Evolutionary conservation across 1,284 basidiomycete species (phyloP), one percentile per base, ranked within the genome.

Genomic region (Moesziomyces antarcticus): DNA sequence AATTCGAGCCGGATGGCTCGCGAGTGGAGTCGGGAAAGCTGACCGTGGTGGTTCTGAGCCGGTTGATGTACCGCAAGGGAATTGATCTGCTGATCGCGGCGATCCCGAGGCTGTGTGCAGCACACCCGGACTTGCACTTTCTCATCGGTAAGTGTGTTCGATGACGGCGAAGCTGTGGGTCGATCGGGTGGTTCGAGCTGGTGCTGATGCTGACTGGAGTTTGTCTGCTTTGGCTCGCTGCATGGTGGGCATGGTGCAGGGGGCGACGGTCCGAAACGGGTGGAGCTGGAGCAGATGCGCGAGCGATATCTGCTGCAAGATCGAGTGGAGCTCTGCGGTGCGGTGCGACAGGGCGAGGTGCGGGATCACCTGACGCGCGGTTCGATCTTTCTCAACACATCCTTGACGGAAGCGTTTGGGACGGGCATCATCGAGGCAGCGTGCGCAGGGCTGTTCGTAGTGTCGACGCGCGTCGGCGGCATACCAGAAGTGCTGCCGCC

Each of bases 341-440:
- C 91, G 2, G 89, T 99, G 5, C 87, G 88, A 11, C 93, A 92
- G 59, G 89, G 89, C 25, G 91, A 96, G 59, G 97, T 97, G 20
- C 88, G 89, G 49, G 88, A 89, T n/a, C 90, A 97, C 22, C 88
- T 99, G 21, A 86, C 88, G 9, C 88, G 90, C 50, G 94, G 95
- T 0, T 88, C 93, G 10, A 95, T 99, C 70, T 98, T 93, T 85
- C 88, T 99, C 86, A 97, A 96, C 83, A 96, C 96, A 0, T 95
- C 93, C 0, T 88, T 99, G 21, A 99, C 96, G 0, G 96, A 99
- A 84, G 90, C 97, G 0, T 99, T 99, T 79, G 96, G 97, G 0
- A 99, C 96, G 71, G 92, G 92, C 9, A 94, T 97, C 73, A 88
- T 99, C 50, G 97, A 99, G 86, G 97, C 97, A 0, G 97, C 97